A percentile compares a stretch with the other conserved stretches of the same genome.
Evolutionary conservation across 768 basidiomycete genomes (phyloP).

Genomic region (Leccinum rimulosum): DNA sequence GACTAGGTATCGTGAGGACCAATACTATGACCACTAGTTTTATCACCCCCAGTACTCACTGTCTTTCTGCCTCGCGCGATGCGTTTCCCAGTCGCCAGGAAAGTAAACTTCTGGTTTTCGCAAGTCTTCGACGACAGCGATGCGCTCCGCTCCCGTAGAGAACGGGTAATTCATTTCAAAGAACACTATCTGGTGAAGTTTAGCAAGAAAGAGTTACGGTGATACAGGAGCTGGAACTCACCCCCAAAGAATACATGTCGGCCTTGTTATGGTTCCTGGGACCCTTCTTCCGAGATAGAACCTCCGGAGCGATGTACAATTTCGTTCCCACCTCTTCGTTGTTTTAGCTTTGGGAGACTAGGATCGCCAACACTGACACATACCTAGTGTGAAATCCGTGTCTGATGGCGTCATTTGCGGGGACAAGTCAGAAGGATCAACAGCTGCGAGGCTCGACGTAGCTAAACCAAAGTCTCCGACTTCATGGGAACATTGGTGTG

Average conservation of each 20-base stretch:
- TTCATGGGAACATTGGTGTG: constrained; percentile 20
- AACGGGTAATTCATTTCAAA: constrained; percentile 95
- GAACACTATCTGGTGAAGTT: constrained; percentile 72
- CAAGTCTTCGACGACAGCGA: constrained; percentile 76
- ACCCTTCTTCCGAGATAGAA: constrained; percentile 57
- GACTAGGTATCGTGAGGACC: constrained; percentile 42
- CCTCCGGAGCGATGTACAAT: constrained; percentile 92
- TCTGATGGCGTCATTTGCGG: constrained; percentile 45
- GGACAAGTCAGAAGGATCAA: constrained; percentile 69
- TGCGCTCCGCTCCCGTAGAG: constrained; percentile 79
- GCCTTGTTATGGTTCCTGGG: constrained; percentile 85
- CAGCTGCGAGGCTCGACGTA: constrained; percentile 75
- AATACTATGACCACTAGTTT: background rate
- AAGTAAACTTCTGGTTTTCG: constrained; percentile 73
- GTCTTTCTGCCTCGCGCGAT: constrained; percentile 60
- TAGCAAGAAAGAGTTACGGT: background rate
- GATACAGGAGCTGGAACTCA: constrained; percentile 35
- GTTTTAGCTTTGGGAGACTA: background rate
- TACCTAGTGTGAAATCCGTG: constrained; percentile 75
- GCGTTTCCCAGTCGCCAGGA: constrained; percentile 69
- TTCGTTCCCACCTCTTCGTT: constrained; percentile 80
- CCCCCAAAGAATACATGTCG: constrained; percentile 93
- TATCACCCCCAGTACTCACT: constrained; percentile 45
- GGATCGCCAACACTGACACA: constrained; percentile 7
- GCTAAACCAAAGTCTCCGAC: constrained; percentile 95